Evolutionary conservation across 1,284 basidiomycete species (phyloP), one percentile per base, ranked within the genome.

Genomic region (Ustilago cynodontis): DNA sequence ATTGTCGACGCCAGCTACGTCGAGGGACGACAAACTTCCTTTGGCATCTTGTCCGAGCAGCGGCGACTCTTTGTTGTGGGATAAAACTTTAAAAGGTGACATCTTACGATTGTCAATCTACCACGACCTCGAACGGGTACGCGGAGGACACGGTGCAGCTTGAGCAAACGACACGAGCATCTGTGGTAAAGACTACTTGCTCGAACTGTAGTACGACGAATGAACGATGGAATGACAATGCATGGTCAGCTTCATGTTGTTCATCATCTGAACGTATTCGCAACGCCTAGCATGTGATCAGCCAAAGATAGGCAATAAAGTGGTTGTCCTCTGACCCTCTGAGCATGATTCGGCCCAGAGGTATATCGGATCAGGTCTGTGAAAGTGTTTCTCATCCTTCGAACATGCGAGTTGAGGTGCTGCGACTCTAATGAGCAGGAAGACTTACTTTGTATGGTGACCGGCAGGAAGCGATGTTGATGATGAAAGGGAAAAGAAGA

Each of bases 311-410:
- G 73, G 73, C 73, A 76, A 76, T 76, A 67, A 63, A 67, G 56
- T 71, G 67, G 60, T 76, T 76, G 67, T 76, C 73, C 73, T 76
- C 73, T 67, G 67, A 76, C 73, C 68, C 73, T 66, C 66, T 59
- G 39, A 47, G 62, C 59, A 59, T 70, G 72, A 75, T 75, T 75
- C 67, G 64, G 59, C 57, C 10, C 39, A 65, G 57, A 66, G 68
- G 50, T 71, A 47, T 71, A 59, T 77, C 74, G 74, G 74, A 77
- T 77, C 74, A 77, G 74, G 74, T 77, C 74, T 77, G 74, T 77
- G 74, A 71, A 71, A 72, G 61, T 71, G 45, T 54, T 64, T 76
- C 16, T 77, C 74, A 77, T 77, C 74, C 51, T 77, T 39, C 56
- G 52, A 70, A 60, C 58, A 60, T 58, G 55, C 50, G 47, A 1